These are phyloP conservation scores for Citrus maxima DNA, from an alignment of 345 rosid genomes.

Conservation along the genomic window DNA sequence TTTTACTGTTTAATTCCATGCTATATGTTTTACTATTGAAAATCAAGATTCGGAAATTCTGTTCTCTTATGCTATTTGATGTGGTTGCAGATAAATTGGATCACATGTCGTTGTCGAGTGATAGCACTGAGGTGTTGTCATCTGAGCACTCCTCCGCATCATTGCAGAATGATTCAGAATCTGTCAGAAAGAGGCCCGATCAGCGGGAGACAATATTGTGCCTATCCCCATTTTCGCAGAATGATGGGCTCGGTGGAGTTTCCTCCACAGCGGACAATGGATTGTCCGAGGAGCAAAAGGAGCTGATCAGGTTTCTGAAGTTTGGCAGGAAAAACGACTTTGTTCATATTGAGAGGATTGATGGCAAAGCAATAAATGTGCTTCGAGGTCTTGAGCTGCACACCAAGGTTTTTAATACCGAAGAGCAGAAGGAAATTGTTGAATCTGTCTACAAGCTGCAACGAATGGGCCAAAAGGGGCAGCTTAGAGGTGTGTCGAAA, in stretches of 20 bases:
- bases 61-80: not conserved
- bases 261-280: not conserved
- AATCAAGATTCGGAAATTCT: not conserved
- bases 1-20: not conserved
- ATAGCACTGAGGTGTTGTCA: not conserved
- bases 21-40: not conserved
- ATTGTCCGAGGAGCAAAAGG: conserved; percentile 31
- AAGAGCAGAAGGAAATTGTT: conserved; percentile 62
- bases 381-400: conserved; percentile 61
- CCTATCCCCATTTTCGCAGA: not conserved
- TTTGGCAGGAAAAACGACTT: conserved; percentile 51
- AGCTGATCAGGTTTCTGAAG: conserved; percentile 26
- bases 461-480: conserved; percentile 46
- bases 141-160: not conserved
- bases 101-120: not conserved
- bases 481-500: conserved; percentile 36
- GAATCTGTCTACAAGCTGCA: conserved; percentile 47
- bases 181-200: not conserved
- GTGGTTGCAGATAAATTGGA: not conserved
- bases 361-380: conserved; percentile 46
- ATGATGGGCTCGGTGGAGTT: conserved; percentile 20
- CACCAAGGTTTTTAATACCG: conserved; percentile 43
- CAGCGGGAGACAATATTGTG: not conserved
- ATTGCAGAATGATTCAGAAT: not conserved
- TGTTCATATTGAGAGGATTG: conserved; percentile 40